These are phyloP conservation scores for Backusella macrospora DNA, from an alignment of 192 early-diverging fungal genomes.

Conservation along the genomic window DNA sequence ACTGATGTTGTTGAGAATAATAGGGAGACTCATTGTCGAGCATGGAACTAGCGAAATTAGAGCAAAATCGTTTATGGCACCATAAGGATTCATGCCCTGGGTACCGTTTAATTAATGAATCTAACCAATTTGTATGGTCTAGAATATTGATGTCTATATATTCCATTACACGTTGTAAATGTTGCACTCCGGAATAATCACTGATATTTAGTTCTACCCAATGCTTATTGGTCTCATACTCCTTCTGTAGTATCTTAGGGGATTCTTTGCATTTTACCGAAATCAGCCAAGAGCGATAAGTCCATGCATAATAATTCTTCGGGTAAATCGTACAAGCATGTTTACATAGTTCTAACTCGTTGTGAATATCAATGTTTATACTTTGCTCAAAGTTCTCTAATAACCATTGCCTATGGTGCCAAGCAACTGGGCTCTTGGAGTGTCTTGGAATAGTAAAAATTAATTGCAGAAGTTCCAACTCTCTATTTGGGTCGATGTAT, in stretches of 20 bases:
- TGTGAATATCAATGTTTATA: conserved; percentile 18
- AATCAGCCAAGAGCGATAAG: conserved; percentile 51
- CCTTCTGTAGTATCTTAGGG: conserved; percentile 11
- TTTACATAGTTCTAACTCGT: conserved; percentile 41
- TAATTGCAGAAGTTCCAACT: conserved; percentile 48
- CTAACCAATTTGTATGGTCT: conserved; percentile 28
- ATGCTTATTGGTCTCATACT: background rate
- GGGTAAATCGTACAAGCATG: conserved; percentile 47
- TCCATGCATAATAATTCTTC: conserved; percentile 59
- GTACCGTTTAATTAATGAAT: conserved; percentile 39
- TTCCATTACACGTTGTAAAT: conserved; percentile 46
- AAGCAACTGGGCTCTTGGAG: conserved; percentile 51
- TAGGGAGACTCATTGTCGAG: background rate
- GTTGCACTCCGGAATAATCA: conserved; percentile 53
- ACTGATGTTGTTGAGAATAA: background rate
- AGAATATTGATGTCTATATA: background rate
- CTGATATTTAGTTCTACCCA: conserved; percentile 47
- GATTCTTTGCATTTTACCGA: conserved; percentile 23
- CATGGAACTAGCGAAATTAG: background rate
- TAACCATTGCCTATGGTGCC: conserved; percentile 53
- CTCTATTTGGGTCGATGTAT: conserved; percentile 30
- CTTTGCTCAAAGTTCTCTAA: conserved; percentile 17
- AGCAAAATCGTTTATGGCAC: conserved; percentile 52
- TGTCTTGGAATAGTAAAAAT: conserved; percentile 54
- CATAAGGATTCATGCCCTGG: conserved; percentile 57